A percentile compares a stretch with the other conserved stretches of the same genome.
Evolutionary conservation across 306 rosid genomes (phyloP).

Genomic region (Herpetospermum pedunculosum): DNA sequence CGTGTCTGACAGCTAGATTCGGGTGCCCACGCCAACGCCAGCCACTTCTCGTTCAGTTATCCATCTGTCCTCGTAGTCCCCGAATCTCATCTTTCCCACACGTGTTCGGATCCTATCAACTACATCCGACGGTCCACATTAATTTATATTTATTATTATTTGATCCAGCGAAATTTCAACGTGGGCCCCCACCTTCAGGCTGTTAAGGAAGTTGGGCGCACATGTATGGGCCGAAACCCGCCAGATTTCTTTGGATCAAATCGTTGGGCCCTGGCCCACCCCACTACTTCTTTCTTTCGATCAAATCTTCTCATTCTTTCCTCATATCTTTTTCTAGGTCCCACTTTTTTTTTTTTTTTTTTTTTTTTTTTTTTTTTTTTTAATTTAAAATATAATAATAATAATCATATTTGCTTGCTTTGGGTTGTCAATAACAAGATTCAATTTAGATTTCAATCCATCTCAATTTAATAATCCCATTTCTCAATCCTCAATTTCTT

Average conservation of each 20-base stretch:
- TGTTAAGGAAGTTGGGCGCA: constrained; percentile 7
- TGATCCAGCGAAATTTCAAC: neutral
- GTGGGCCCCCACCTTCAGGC: neutral
- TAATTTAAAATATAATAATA: too few species aligned
- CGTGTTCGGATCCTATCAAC: constrained; percentile 12
- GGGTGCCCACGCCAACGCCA: constrained; percentile 20
- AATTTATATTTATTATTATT: too few species aligned
- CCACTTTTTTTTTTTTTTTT: neutral
- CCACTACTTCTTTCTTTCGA: too few species aligned
- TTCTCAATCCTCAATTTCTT: neutral
- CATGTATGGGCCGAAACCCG: constrained; percentile 7
- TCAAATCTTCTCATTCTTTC: neutral
- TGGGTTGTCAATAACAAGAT: neutral
- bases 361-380: neutral
- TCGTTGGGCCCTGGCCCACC: neutral
- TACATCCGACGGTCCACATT: neutral
- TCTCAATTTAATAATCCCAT: neutral
- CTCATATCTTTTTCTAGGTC: neutral
- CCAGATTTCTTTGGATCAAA: neutral
- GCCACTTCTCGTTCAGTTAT: constrained; percentile 14
- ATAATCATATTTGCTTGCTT: neutral
- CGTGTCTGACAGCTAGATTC: constrained; percentile 52
- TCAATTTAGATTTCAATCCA: neutral
- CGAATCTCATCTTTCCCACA: constrained; percentile 32
- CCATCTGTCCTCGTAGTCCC: constrained; percentile 43